Percentiles rank a stretch among this genome's conserved stretches.
Evolutionary conservation across 2,329 filamentous ascomycete species (phyloP).

Genomic region (Ophiocordyceps australis): DNA sequence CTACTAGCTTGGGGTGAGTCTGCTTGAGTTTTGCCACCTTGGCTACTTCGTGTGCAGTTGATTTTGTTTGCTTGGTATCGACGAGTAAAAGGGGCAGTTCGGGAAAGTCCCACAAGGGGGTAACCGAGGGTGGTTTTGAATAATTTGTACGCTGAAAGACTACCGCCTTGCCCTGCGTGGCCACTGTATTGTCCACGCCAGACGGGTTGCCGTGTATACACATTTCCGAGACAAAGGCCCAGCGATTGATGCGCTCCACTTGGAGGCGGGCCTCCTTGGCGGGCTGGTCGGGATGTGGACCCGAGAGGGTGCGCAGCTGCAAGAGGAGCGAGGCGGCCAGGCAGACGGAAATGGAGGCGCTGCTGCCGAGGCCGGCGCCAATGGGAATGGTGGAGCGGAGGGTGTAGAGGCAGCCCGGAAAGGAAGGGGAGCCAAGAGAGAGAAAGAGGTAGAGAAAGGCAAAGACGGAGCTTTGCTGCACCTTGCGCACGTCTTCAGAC

Average conservation of each 20-base stretch:
- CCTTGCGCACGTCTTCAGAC: conserved; percentile 57
- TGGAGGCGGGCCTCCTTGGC: conserved; percentile 74
- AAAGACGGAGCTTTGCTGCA: conserved; percentile 65
- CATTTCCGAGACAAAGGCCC: conserved; percentile 95
- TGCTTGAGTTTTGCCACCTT: conserved; percentile 64
- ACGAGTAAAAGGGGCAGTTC: conserved; percentile 81
- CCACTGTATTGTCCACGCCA: conserved; percentile 91
- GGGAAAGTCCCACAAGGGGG: conserved; percentile 70
- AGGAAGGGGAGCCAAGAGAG: conserved; percentile 63
- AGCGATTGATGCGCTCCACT: conserved; percentile 88
- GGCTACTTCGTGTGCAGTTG: conserved; percentile 67
- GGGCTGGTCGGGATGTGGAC: conserved; percentile 84
- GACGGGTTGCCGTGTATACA: conserved; percentile 95
- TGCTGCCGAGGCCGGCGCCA: conserved; percentile 78
- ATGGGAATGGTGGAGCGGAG: conserved; percentile 89
- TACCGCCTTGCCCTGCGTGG: conserved; percentile 85
- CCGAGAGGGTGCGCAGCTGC: conserved; percentile 74
- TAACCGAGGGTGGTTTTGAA: conserved; percentile 56
- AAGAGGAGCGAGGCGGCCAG: conserved; percentile 67
- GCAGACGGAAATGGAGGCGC: conserved; percentile 87
- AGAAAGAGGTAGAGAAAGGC: conserved; percentile 89
- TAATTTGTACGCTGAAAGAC: conserved; percentile 74
- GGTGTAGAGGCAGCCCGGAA: conserved; percentile 72
- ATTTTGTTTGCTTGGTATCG: conserved; percentile 76
- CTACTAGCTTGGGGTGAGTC: conserved; percentile 58